A percentile compares a stretch with the other conserved stretches of the same genome.
Conservation (phyloP, 2,329 filamentous ascomycete genomes). For the Cercospora sp. region DNA sequence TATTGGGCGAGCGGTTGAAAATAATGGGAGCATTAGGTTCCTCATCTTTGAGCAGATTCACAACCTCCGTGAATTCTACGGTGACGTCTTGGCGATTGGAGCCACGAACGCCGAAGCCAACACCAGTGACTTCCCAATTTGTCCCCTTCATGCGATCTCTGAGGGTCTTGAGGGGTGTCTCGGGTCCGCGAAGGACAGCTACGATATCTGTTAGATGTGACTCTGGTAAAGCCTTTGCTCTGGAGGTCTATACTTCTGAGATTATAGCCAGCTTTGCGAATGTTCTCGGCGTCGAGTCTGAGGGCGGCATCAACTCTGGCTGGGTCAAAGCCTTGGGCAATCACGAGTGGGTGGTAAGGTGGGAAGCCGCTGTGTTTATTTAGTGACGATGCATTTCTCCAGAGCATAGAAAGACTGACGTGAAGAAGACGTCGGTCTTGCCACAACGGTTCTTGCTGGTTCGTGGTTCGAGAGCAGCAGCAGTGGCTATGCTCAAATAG, state of each 20-base stretch:
- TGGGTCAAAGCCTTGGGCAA: neutral
- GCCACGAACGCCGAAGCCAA: neutral
- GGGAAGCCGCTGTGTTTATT: neutral
- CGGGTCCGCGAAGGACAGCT: neutral
- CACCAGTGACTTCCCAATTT: slow-evolving; percentile 2
- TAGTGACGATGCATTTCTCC: neutral
- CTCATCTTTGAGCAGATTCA: slow-evolving; percentile 6
- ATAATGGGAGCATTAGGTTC: neutral
- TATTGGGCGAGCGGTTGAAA: slow-evolving; percentile 5
- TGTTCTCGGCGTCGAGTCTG: neutral
- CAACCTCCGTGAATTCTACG: neutral
- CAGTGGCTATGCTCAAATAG: neutral
- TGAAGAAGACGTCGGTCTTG: slow-evolving; percentile 8
- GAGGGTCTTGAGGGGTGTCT: neutral
- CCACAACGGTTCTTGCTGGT: slow-evolving; percentile 4
- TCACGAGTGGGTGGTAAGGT: neutral
- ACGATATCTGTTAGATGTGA: neutral
- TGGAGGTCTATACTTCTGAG: neutral
- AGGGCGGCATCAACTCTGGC: slow-evolving; percentile 1
- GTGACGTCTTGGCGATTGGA: neutral
- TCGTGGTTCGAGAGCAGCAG: neutral
- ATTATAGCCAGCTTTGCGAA: slow-evolving; percentile 3
- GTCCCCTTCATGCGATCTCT: slow-evolving; percentile 1
- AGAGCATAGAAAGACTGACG: neutral
- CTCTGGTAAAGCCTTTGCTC: fast-evolving